phyloP scores from a whole-genome alignment of 2,329 filamentous ascomycete species.

The Parascedosporium putredinis region DNA sequence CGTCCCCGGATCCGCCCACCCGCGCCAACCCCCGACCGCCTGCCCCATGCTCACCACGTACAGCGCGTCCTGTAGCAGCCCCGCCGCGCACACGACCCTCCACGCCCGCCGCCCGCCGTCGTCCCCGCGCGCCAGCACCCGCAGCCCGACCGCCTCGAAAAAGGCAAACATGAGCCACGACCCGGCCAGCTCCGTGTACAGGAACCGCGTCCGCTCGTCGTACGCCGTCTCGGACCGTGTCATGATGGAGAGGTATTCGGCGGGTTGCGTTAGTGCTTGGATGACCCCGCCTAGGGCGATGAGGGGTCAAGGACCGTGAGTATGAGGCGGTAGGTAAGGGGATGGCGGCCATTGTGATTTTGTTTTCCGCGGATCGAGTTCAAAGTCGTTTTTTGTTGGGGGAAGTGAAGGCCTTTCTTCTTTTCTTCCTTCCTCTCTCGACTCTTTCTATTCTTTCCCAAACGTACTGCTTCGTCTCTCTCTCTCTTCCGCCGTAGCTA shows the following conservation, averaged over 20 bases:
- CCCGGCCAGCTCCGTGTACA: conserved; percentile 8
- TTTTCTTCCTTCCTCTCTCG: no score
- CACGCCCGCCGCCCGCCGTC: conserved; percentile 9
- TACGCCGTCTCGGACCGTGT: conserved; percentile 4
- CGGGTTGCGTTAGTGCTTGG: conserved; percentile 1
- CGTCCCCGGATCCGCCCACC: conserved; percentile 4
- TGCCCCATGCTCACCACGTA: conserved; percentile 6
- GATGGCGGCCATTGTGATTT: conserved; percentile 4
- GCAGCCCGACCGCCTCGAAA: conserved; percentile 6
- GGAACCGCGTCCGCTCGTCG: conserved; percentile 3
- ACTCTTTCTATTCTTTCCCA: no score
- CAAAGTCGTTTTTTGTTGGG: neutral
- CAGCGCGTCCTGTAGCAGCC: conserved; percentile 8
- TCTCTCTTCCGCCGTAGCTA: no score
- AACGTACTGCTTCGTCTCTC: no score
- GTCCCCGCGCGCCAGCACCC: neutral
- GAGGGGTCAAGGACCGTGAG: conserved; percentile 5
- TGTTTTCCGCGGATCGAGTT: neutral
- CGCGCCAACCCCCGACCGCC: conserved; percentile 7
- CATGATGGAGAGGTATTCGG: conserved; percentile 2
- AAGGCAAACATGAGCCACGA: conserved; percentile 10
- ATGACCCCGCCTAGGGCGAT: neutral
- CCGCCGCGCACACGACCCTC: conserved; percentile 8
- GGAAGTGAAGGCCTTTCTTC: no score
- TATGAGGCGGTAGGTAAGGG: neutral